Evolutionary conservation across 495 filamentous ascomycete genomes (phyloP).

Genomic region (Evernia prunastri): DNA sequence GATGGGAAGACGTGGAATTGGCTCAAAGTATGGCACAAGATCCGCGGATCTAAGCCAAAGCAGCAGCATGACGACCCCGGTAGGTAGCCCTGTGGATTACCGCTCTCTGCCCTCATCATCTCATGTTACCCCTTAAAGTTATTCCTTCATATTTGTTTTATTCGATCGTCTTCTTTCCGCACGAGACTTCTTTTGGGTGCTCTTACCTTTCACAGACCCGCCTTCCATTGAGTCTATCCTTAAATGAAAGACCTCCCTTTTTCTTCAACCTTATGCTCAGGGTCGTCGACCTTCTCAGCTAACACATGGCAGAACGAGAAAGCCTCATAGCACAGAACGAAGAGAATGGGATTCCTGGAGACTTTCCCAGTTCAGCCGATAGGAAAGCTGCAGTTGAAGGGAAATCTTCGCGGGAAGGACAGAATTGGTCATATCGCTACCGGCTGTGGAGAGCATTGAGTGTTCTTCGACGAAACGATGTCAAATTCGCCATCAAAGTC

Average conservation of each 20-base stretch:
- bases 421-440: slow-evolving; percentile 38
- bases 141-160: background rate
- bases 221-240: background rate
- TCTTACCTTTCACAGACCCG: background rate
- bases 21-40: slow-evolving; percentile 69
- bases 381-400: slow-evolving; percentile 20
- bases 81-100: slow-evolving; percentile 16
- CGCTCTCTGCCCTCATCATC: background rate
- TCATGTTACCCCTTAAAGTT: background rate
- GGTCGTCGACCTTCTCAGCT: background rate
- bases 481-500: slow-evolving; percentile 84
- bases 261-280: background rate
- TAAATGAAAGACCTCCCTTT: background rate
- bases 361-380: slow-evolving; percentile 17
- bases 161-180: background rate
- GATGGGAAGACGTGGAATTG: slow-evolving; percentile 70
- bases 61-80: slow-evolving; percentile 18
- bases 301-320: slow-evolving; percentile 9
- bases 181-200: background rate
- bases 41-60: slow-evolving; percentile 7
- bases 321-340: slow-evolving; percentile 19
- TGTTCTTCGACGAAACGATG: slow-evolving; percentile 58
- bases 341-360: slow-evolving; percentile 14
- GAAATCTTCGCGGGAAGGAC: slow-evolving; percentile 18
- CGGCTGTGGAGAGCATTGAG: slow-evolving; percentile 53